Conservation (phyloP, 1,284 basidiomycete species). For the Coriolopsis trogii region DNA sequence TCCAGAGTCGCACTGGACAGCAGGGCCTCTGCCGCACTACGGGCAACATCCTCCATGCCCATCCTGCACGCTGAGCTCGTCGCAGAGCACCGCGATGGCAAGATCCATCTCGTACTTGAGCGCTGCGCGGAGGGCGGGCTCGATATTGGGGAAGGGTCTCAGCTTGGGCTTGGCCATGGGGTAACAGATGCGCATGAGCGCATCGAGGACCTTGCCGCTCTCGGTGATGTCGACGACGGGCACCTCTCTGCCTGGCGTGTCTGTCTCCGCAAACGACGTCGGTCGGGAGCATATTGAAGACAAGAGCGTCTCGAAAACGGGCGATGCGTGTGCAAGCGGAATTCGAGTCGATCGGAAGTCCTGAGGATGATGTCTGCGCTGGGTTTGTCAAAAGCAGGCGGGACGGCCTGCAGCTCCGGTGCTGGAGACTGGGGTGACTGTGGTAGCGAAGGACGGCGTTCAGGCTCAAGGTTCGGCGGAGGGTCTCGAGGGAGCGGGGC, state of each 20-base stretch:
- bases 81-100: constrained; percentile 5
- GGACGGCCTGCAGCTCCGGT: background rate
- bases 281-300: constrained; percentile 21
- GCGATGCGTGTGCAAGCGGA: constrained; percentile 23
- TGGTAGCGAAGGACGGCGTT: too few relatives aligned
- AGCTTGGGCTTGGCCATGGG: constrained; percentile 28
- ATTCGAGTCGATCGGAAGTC: constrained; percentile 10
- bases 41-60: constrained; percentile 13
- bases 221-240: constrained; percentile 37
- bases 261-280: background rate
- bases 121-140: constrained; percentile 15
- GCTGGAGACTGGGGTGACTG: background rate
- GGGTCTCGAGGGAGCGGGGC: too few relatives aligned
- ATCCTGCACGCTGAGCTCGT: constrained; percentile 18
- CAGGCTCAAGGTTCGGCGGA: too few relatives aligned
- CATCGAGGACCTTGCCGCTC: constrained; percentile 33
- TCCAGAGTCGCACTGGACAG: background rate
- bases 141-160: constrained; percentile 8
- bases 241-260: background rate
- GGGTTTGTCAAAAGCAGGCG: constrained; percentile 11
- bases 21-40: background rate
- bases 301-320: constrained; percentile 25
- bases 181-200: constrained; percentile 43
- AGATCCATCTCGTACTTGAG: constrained; percentile 27
- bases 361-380: constrained; percentile 12